These are phyloP conservation scores for Stagonosporopsis cucurbitacearum DNA, from an alignment of 2,329 filamentous ascomycete genomes.

Conservation along the genomic window DNA sequence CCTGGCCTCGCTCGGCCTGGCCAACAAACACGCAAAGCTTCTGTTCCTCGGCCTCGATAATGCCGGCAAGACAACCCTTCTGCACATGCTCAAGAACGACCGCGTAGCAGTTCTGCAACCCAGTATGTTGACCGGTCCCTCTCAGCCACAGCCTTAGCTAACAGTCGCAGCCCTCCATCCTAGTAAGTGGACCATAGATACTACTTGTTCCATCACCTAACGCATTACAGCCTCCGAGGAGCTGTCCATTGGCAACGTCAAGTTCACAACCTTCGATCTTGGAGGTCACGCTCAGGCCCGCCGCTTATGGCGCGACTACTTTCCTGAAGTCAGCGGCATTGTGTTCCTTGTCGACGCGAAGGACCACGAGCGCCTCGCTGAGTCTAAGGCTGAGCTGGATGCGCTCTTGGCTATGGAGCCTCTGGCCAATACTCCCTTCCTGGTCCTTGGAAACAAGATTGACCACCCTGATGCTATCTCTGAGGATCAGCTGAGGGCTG, in stretches of 20 bases:
- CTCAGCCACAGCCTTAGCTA: constrained; percentile 5
- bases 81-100: constrained; percentile 91
- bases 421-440: constrained; percentile 89
- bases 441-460: constrained; percentile 98
- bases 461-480: constrained; percentile 94
- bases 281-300: constrained; percentile 46
- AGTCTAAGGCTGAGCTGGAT: constrained; percentile 96
- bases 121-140: constrained; percentile 23
- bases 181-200: constrained; percentile 64
- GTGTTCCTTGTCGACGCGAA: constrained; percentile 98
- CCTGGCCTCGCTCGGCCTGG: constrained; percentile 80
- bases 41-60: constrained; percentile 86
- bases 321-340: constrained; percentile 66
- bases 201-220: not conserved
- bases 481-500: constrained; percentile 91
- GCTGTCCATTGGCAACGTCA: constrained; percentile 61
- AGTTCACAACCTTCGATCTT: constrained; percentile 88
- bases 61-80: constrained; percentile 87
- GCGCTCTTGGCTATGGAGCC: constrained; percentile 94
- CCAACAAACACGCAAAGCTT: constrained; percentile 81
- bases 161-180: constrained; percentile 70
- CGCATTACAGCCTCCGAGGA: constrained; percentile 66
- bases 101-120: constrained; percentile 84
- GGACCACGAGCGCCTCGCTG: constrained; percentile 89
- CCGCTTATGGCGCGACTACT: constrained; percentile 48